These are phyloP conservation scores for Trifolium fragiferum DNA, from an alignment of 306 rosid species.

Conservation along the genomic window DNA sequence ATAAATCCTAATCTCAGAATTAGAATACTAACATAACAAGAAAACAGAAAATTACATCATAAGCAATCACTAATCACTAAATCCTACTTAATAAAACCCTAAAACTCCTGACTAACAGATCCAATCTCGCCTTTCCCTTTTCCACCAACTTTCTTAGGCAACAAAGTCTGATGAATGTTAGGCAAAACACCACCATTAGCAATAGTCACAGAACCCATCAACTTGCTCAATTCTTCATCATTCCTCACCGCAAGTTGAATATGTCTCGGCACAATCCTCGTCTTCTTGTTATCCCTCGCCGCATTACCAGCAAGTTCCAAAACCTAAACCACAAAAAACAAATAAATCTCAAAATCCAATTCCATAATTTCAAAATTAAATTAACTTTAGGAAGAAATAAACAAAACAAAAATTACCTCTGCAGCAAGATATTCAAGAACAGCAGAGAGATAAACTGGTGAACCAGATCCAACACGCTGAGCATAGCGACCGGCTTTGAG, in stretches of 20 bases:
- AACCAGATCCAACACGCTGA: constrained; percentile 76
- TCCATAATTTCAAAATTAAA: neutral
- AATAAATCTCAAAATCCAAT: too few species aligned
- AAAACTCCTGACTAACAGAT: constrained; percentile 60
- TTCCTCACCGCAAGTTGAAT: constrained; percentile 85
- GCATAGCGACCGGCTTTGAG: constrained; percentile 79
- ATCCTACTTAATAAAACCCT: neutral
- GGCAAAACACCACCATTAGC: constrained; percentile 71
- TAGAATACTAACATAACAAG: too few species aligned
- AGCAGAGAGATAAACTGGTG: constrained; percentile 85
- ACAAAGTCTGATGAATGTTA: constrained; percentile 59
- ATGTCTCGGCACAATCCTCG: constrained; percentile 69
- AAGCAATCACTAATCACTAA: neutral
- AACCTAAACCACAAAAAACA: constrained; percentile 41
- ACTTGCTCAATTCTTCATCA: constrained; percentile 76
- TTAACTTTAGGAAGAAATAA: neutral
- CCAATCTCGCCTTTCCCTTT: constrained; percentile 64
- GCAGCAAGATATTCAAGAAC: constrained; percentile 91
- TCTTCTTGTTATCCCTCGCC: constrained; percentile 78
- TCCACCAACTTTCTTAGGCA: constrained; percentile 58
- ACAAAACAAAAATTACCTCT: constrained; percentile 47
- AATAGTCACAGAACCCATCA: constrained; percentile 72
- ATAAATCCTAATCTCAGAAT: too few species aligned
- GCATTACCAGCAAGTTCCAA: constrained; percentile 73
- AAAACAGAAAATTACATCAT: too few species aligned